phyloP scores from a whole-genome alignment of 306 rosid genomes.

The Fragaria iinumae region DNA sequence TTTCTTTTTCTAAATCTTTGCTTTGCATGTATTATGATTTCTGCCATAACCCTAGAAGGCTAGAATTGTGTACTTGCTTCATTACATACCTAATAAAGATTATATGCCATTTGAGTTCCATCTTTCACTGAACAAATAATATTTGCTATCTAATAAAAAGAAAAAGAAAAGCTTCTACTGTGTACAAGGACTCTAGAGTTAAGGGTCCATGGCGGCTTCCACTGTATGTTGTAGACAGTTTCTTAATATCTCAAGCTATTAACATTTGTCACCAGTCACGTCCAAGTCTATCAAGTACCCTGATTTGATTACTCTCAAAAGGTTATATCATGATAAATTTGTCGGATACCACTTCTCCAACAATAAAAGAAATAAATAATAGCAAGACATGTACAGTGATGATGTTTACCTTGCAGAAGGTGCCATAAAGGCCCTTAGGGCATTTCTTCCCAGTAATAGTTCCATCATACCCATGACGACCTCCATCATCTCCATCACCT shows the following conservation, averaged over 20 bases:
- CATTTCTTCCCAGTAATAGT: constrained; percentile 86
- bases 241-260: neutral
- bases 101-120: neutral
- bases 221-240: neutral
- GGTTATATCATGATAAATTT: neutral
- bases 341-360: neutral
- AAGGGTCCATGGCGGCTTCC: neutral
- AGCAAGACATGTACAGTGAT: constrained; percentile 13
- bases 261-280: neutral
- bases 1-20: neutral
- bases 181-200: neutral
- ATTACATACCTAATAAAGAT: neutral
- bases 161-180: neutral
- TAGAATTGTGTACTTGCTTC: neutral
- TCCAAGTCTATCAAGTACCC: neutral
- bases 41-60: neutral
- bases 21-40: neutral
- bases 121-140: neutral
- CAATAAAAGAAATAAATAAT: neutral
- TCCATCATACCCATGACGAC: constrained; percentile 71
- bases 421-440: constrained; percentile 90
- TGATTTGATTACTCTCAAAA: neutral
- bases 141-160: neutral
- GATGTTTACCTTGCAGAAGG: constrained; percentile 72
- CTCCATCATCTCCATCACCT: constrained; percentile 77